These are phyloP conservation scores for Agarophyton chilense DNA, from an alignment of 23 red algal species.

Conservation along the genomic window DNA sequence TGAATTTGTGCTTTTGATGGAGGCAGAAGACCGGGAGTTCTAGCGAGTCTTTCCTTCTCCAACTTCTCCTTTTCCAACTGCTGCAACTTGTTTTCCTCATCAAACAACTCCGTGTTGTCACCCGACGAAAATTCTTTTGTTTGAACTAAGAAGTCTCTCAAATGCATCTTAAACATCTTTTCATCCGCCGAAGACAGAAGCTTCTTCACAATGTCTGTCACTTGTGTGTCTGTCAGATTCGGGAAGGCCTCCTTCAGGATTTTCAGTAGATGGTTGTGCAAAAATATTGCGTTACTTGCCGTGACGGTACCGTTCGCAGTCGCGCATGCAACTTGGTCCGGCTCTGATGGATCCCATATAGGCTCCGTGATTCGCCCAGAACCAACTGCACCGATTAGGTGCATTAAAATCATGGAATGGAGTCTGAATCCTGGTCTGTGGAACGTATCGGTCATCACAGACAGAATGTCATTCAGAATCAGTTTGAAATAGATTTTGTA, in stretches of 20 bases:
- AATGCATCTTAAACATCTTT: constrained; percentile 94
- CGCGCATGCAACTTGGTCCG: constrained; percentile 51
- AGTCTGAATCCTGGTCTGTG: constrained; percentile 93
- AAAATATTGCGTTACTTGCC: constrained; percentile 63
- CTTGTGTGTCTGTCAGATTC: constrained; percentile 76
- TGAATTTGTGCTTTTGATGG: constrained; percentile 22
- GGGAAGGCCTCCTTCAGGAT: constrained; percentile 88
- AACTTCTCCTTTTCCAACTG: constrained; percentile 69
- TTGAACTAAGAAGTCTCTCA: constrained; percentile 97
- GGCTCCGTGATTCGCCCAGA: constrained; percentile 86
- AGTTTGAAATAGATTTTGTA: constrained; percentile 86
- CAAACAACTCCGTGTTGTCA: constrained; percentile 97
- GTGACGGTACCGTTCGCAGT: constrained; percentile 64
- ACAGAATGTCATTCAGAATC: constrained; percentile 94
- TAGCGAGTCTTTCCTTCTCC: constrained; percentile 72
- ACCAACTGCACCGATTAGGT: constrained; percentile 74
- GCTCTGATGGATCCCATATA: constrained; percentile 74
- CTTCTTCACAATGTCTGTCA: constrained; percentile 81
- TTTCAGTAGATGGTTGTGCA: constrained; percentile 82
- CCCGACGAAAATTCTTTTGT: constrained; percentile 95
- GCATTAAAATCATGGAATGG: constrained; percentile 85
- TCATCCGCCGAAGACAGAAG: constrained; percentile 84
- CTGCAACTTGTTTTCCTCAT: constrained; percentile 86
- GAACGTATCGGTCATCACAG: constrained; percentile 93
- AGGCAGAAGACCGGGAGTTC: constrained; percentile 67